Evolutionary conservation across 2,329 filamentous ascomycete genomes (phyloP), one percentile per base, ranked within the genome.

Genomic region (Tothia fuscella): DNA sequence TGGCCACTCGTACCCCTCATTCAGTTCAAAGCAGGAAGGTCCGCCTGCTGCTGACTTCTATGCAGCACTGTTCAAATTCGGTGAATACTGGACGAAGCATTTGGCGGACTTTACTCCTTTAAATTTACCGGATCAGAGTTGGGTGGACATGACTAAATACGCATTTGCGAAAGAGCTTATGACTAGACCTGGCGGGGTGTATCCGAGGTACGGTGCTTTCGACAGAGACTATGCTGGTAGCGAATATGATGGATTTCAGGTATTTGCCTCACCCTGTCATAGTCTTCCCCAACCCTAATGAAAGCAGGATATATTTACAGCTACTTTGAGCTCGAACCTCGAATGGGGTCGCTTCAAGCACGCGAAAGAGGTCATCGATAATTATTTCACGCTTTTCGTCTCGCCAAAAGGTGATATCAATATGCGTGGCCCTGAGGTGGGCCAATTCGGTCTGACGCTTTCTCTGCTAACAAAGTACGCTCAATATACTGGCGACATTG

Each of bases 1-100:
- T 25, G 41, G 41, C 14, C 14, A 24, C 17, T 28, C 20, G 22
- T 43, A 38, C 16, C 33, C 34, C 3, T 30, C 32, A 5, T 38
- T 43, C 16, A 17, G 21, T 6, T 14, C 14, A 6, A n/a, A 28
- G n/a, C 41, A 38, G 28, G 31, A 25, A 20, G 32, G 32, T 5
- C 14, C 34, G 12, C 9, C 19, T 5, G 16, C 41, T 4, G 17
- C 22, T 31, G 28, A 13, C 6, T 43, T 43, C 22, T 43, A 43
- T 25, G 19, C 16, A 25, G 41, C 41, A 9, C 34, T 43, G 10
- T 32, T 43, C 14, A 38, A 25, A 10, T 43, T 43, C 24, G 34
- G 22, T n/a, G 34, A 43, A 17, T 42, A 43, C 41, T 43, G 41
- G 41, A 21, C 38, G n/a, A 38, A 38, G 33, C 41, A 43, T 24